A percentile compares a stretch with the other conserved stretches of the same genome.
These are phyloP conservation scores for Groenewaldozyma sp. DNA, from an alignment of 1,139 yeast species.

Conservation along the genomic window DNA sequence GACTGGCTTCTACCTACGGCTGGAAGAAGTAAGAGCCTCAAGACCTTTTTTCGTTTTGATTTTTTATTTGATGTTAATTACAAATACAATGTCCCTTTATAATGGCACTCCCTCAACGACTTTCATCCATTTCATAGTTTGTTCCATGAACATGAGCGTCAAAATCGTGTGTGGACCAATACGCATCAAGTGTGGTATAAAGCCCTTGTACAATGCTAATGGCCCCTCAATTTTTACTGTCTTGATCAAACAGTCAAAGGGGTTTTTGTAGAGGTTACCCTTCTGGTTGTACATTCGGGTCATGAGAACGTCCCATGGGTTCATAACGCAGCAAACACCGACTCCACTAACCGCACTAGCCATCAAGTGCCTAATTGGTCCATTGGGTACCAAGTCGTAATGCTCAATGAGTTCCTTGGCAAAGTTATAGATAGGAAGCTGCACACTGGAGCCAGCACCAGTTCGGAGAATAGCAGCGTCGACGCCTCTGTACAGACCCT, in stretches of 20 bases:
- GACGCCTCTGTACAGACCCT: constrained; percentile 80
- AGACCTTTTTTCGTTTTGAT: neutral
- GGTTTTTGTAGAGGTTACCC: constrained; percentile 78
- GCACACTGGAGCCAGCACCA: constrained; percentile 93
- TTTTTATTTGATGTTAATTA: neutral
- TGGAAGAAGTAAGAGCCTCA: constrained; percentile 21
- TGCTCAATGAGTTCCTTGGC: constrained; percentile 52
- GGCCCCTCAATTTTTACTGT: constrained; percentile 80
- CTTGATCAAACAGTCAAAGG: constrained; percentile 78
- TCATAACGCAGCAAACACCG: constrained; percentile 93
- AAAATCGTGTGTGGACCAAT: constrained; percentile 93
- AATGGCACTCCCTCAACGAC: constrained; percentile 31
- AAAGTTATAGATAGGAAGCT: constrained; percentile 82
- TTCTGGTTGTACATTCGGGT: constrained; percentile 93
- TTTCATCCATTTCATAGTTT: constrained; percentile 57
- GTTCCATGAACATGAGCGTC: constrained; percentile 91
- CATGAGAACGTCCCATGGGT: constrained; percentile 92
- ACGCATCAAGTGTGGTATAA: constrained; percentile 83
- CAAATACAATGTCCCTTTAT: constrained; percentile 7
- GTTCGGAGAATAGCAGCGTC: constrained; percentile 93
- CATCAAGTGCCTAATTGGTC: constrained; percentile 61
- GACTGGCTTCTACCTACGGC: constrained; percentile 59
- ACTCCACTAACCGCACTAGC: constrained; percentile 79
- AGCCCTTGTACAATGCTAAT: constrained; percentile 85
- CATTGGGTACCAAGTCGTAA: constrained; percentile 46